A percentile compares a stretch with the other conserved stretches of the same genome.
These are phyloP conservation scores for Trichomonas vaginalis DNA, from an alignment of 208 protist genomes.

Conservation along the genomic window DNA sequence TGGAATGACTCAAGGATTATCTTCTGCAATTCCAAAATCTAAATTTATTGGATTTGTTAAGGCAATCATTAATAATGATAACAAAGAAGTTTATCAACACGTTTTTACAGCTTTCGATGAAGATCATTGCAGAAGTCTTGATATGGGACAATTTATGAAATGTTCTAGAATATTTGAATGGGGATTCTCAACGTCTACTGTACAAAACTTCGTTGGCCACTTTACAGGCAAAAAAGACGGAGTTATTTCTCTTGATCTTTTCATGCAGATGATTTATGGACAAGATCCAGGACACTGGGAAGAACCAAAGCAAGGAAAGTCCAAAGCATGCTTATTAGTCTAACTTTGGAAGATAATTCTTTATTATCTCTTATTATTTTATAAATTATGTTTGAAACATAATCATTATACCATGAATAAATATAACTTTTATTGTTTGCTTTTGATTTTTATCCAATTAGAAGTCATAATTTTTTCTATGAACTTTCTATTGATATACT, in stretches of 20 bases:
- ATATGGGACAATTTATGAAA: not conserved
- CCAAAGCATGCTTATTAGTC: too few relatives aligned
- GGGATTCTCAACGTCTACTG: not conserved
- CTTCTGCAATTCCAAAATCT: not conserved
- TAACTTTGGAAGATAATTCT: too few relatives aligned
- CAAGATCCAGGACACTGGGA: not conserved
- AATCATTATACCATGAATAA: too few relatives aligned
- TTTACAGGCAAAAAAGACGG: not conserved
- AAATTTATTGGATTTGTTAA: not conserved
- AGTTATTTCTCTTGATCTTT: not conserved
- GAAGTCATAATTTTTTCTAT: too few relatives aligned
- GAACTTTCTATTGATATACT: too few relatives aligned
- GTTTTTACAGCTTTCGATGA: not conserved
- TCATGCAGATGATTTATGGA: not conserved
- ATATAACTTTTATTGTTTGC: too few relatives aligned
- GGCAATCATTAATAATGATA: not conserved
- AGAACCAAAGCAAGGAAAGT: too few relatives aligned
- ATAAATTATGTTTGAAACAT: too few relatives aligned
- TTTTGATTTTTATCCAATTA: too few relatives aligned
- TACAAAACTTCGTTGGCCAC: not conserved
- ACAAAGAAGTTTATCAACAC: not conserved
- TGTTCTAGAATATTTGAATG: not conserved
- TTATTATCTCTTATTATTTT: too few relatives aligned
- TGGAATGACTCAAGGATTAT: not conserved
- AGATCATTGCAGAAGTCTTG: not conserved